These are phyloP conservation scores for Saccharata proteae DNA, from an alignment of 2,329 filamentous ascomycete species.

Conservation along the genomic window DNA sequence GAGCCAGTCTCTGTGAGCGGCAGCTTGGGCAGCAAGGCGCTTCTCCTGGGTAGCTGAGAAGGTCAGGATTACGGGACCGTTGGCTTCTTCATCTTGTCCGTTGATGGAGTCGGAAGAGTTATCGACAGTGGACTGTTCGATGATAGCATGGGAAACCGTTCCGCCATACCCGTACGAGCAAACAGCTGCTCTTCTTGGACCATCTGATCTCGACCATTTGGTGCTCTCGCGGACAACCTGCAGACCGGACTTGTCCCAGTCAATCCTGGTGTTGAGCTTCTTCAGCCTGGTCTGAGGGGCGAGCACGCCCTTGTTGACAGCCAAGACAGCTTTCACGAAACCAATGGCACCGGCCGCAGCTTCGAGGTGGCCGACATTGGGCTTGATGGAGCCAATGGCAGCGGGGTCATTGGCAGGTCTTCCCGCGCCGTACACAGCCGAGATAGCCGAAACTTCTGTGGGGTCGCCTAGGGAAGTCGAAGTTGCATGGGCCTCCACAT, in stretches of 20 bases:
- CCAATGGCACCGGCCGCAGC: slow-evolving; percentile 15
- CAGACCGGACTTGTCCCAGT: slow-evolving; percentile 17
- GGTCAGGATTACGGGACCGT: slow-evolving; percentile 10
- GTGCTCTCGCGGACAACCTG: slow-evolving; percentile 14
- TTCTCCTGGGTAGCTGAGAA: slow-evolving; percentile 23
- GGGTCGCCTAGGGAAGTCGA: slow-evolving; percentile 14
- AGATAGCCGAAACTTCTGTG: slow-evolving; percentile 13
- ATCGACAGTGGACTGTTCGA: slow-evolving; percentile 20
- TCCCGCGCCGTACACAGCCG: slow-evolving; percentile 10
- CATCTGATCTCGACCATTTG: slow-evolving; percentile 12
- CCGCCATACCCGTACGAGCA: slow-evolving; percentile 37
- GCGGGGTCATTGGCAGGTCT: slow-evolving; percentile 36
- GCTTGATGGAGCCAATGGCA: slow-evolving; percentile 25
- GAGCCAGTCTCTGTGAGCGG: slow-evolving; percentile 15
- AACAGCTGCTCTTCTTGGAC: slow-evolving; percentile 25
- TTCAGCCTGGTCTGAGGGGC: slow-evolving; percentile 24
- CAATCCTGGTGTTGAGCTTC: slow-evolving; percentile 21
- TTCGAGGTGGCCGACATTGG: slow-evolving; percentile 22
- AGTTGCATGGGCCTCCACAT: slow-evolving; percentile 12
- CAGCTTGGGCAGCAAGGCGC: slow-evolving; percentile 14
- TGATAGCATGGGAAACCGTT: slow-evolving; percentile 30
- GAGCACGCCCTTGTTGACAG: slow-evolving; percentile 18
- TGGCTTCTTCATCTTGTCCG: neutral
- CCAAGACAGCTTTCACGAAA: slow-evolving; percentile 18
- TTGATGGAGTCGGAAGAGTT: too few species aligned